Conservation (phyloP, 768 basidiomycete genomes). For the Astraeus odoratus region DNA sequence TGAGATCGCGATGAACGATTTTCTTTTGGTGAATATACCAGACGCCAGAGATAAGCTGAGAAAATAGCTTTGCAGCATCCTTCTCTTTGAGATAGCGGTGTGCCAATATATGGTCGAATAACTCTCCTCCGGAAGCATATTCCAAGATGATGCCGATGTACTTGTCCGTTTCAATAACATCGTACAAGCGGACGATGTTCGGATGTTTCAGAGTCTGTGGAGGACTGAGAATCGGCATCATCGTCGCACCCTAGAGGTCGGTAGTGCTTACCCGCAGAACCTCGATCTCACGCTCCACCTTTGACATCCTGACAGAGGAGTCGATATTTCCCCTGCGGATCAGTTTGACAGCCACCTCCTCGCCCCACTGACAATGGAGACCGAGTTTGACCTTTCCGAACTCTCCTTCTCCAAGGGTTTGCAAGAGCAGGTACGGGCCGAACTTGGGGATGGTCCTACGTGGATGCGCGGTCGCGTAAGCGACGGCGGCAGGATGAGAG, state of each 20-base stretch:
- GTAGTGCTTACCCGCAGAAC: conserved; percentile 73
- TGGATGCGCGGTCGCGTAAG: conserved; percentile 78
- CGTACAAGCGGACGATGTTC: conserved; percentile 96
- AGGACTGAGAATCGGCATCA: conserved; percentile 5
- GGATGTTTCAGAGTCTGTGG: conserved; percentile 87
- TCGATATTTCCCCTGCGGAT: conserved; percentile 92
- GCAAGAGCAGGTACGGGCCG: conserved; percentile 90
- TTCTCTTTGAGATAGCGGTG: conserved; percentile 93
- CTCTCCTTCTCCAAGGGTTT: conserved; percentile 97
- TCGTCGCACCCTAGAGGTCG: conserved; percentile 1
- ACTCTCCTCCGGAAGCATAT: conserved; percentile 95
- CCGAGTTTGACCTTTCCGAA: conserved; percentile 99
- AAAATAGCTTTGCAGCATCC: conserved; percentile 93
- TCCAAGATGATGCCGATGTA: conserved; percentile 99
- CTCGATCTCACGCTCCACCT: conserved; percentile 97
- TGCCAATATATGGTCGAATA: conserved; percentile 98
- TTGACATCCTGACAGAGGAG: conserved; percentile 76
- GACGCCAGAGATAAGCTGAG: conserved; percentile 96
- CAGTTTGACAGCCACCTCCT: conserved; percentile 98
- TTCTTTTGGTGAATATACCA: conserved; percentile 99
- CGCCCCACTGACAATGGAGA: conserved; percentile 86
- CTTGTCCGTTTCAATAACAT: conserved; percentile 98
- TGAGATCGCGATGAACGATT: conserved; percentile 98
- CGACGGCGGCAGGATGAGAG: conserved; percentile 76
- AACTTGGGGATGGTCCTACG: conserved; percentile 87